Evolutionary conservation across 202 grass and related monocot genomes (phyloP).

Genomic region (Cymbopogon flexuosus): DNA sequence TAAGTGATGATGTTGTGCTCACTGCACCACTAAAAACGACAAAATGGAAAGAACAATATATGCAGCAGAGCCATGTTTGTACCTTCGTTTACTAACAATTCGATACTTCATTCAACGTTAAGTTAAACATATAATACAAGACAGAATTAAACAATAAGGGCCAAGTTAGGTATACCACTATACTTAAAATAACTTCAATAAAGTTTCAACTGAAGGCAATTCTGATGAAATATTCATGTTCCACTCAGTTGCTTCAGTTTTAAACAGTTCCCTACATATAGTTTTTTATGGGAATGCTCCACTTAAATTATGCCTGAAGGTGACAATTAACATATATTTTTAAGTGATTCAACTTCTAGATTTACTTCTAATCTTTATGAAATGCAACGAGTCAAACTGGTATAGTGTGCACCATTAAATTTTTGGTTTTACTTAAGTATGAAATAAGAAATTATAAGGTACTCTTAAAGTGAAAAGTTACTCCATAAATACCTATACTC

Average conservation of each 20-base stretch:
- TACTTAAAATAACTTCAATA: neutral
- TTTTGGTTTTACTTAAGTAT: slow-evolving; percentile 4
- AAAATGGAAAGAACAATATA: neutral
- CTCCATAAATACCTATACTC: neutral
- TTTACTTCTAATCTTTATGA: neutral
- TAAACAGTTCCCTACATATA: neutral
- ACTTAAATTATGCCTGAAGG: neutral
- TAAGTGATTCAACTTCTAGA: neutral
- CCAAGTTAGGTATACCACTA: neutral
- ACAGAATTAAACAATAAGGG: neutral
- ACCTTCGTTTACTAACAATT: neutral
- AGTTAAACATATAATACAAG: neutral
- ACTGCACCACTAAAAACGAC: neutral
- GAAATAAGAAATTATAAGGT: neutral
- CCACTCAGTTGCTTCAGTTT: neutral
- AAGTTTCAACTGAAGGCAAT: neutral
- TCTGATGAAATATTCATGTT: slow-evolving; percentile 10
- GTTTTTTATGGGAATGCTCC: neutral
- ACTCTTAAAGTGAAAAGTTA: neutral
- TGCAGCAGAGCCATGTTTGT: neutral
- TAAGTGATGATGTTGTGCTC: slow-evolving; percentile 3
- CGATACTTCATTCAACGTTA: neutral
- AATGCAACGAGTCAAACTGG: neutral
- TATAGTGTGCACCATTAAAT: neutral
- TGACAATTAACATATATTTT: neutral